A percentile compares a stretch with the other conserved stretches of the same genome.
phyloP scores from a whole-genome alignment of 768 basidiomycete genomes.

The Agrocybe chaxingu region DNA sequence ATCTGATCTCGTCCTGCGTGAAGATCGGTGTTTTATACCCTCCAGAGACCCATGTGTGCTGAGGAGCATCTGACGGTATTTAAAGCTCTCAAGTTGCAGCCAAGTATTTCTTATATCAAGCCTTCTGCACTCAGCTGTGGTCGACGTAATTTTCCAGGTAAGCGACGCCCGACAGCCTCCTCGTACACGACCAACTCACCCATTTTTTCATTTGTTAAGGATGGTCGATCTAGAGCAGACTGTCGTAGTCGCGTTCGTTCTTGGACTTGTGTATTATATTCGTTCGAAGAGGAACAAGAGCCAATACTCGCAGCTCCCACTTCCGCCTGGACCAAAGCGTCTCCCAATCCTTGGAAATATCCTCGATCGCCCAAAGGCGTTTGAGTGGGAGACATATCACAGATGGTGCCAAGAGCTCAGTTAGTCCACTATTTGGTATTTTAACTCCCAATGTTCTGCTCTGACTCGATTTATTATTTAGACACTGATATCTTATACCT shows the following conservation, averaged over 20 bases:
- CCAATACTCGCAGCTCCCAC: constrained; percentile 8
- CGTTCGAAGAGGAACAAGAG: not conserved
- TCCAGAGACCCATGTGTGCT: constrained; percentile 8
- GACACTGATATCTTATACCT: constrained; percentile 28
- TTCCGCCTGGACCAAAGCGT: constrained; percentile 21
- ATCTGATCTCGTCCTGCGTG: too few species aligned
- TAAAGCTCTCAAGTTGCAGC: too few species aligned
- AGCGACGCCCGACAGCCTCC: too few species aligned
- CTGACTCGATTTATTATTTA: constrained; percentile 5
- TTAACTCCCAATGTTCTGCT: not conserved
- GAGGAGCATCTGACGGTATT: too few species aligned
- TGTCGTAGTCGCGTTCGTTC: too few species aligned
- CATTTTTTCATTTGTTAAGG: too few species aligned
- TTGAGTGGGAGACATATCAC: constrained; percentile 21
- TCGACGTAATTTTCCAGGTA: too few species aligned
- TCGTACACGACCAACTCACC: too few species aligned
- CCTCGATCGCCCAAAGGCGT: constrained; percentile 14
- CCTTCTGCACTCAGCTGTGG: too few species aligned
- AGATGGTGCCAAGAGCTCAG: constrained; percentile 18
- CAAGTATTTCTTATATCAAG: not conserved
- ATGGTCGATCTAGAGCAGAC: too few species aligned
- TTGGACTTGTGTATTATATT: not conserved
- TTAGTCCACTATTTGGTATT: not conserved
- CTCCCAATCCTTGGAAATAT: constrained; percentile 21
- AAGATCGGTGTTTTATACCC: too few species aligned